Evolutionary conservation across 2,329 filamentous ascomycete species (phyloP).

Genomic region (Aspergillus piperis): DNA sequence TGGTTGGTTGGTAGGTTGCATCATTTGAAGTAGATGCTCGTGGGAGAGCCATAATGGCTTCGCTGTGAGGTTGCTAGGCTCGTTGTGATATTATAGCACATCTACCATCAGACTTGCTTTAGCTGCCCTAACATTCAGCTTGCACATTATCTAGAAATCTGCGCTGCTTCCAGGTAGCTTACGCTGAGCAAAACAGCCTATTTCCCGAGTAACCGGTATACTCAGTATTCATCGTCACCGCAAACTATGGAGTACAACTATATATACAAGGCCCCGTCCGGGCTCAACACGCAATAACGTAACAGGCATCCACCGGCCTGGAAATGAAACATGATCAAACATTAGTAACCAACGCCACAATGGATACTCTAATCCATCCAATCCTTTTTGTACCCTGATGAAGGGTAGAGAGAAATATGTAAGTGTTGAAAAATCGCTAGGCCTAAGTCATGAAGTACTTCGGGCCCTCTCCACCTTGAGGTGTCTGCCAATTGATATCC

Average conservation of each 20-base stretch:
- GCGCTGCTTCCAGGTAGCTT: no score
- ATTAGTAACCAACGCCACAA: constrained; percentile 7
- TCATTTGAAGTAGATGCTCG: no score
- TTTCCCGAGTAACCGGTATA: no score
- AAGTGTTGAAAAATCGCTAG: not conserved
- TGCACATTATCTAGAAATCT: no score
- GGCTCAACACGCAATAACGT: not conserved
- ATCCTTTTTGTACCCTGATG: not conserved
- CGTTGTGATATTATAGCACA: no score
- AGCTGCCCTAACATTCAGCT: no score
- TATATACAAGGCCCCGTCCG: not conserved
- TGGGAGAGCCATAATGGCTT: no score
- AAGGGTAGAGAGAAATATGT: not conserved
- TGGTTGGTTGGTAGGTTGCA: no score
- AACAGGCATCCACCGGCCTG: not conserved
- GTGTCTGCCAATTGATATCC: constrained; percentile 96
- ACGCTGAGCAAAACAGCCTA: no score
- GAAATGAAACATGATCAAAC: not conserved
- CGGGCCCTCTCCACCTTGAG: constrained; percentile 80
- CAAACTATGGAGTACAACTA: not conserved
- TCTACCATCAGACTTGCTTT: no score
- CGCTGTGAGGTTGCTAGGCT: no score
- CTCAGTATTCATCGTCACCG: no score
- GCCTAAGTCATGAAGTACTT: constrained; percentile 63
- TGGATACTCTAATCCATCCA: not conserved